phyloP scores from a whole-genome alignment of 2,329 filamentous ascomycete genomes.

The Monilinia fructigena region DNA sequence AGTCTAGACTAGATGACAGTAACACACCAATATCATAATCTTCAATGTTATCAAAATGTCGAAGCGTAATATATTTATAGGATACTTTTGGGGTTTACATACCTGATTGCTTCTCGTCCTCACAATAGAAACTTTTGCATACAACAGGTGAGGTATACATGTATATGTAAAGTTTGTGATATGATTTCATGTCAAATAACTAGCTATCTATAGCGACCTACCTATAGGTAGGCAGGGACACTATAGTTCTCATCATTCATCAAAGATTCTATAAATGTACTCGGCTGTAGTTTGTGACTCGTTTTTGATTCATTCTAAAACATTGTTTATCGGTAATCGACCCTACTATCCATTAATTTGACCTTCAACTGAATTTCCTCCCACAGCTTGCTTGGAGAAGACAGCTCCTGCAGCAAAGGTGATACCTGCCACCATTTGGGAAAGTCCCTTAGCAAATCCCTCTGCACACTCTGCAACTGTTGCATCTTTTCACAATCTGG shows the following conservation, averaged over 20 bases:
- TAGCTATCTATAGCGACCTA: not conserved
- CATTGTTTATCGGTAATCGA: not conserved
- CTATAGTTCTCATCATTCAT: not conserved
- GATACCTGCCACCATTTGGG: not conserved
- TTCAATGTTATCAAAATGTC: not conserved
- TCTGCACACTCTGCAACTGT: conserved; percentile 16
- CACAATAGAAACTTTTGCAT: not conserved
- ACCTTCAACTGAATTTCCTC: conserved; percentile 13
- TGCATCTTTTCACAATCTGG: conserved; percentile 3
- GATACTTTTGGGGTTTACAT: not conserved
- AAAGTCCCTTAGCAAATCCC: conserved; percentile 13
- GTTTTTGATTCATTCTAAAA: not conserved
- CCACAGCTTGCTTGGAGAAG: not conserved
- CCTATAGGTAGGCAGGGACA: not conserved
- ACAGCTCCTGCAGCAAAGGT: not conserved
- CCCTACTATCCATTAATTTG: conserved; percentile 19
- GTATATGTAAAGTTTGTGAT: not conserved
- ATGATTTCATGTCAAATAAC: not conserved
- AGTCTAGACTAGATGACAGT: not conserved
- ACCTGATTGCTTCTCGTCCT: not conserved
- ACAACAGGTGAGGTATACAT: not conserved
- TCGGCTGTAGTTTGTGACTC: not conserved
- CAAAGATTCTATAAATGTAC: not conserved
- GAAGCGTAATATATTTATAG: not conserved
- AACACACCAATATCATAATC: not conserved